Evolutionary conservation across 805 yeast genomes (phyloP).

Genomic region (Hanseniaspora vineae): DNA sequence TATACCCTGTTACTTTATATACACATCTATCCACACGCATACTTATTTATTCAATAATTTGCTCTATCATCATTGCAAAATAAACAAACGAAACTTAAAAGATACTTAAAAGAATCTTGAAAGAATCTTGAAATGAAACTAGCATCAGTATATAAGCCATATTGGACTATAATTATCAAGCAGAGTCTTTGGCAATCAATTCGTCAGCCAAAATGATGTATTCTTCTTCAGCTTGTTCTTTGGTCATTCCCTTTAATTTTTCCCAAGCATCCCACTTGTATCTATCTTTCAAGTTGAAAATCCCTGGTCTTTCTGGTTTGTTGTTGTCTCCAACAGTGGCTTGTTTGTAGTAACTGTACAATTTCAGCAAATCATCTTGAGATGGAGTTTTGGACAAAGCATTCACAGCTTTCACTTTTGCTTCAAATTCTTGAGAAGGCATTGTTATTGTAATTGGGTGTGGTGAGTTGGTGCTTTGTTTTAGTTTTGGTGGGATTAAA

Average conservation of each 20-base stretch:
- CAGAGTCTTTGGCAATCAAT: slow-evolving; percentile 38
- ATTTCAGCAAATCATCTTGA: slow-evolving; percentile 74
- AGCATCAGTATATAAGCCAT: too few species aligned
- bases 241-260: slow-evolving; percentile 68
- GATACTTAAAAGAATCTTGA: too few species aligned
- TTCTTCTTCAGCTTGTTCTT: slow-evolving; percentile 82
- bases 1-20: too few species aligned
- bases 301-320: slow-evolving; percentile 69
- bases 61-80: too few species aligned
- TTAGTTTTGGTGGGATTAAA: too few species aligned
- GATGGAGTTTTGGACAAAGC: slow-evolving; percentile 62
- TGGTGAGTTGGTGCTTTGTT: too few species aligned
- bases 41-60: too few species aligned
- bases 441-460: slow-evolving; percentile 3
- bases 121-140: too few species aligned
- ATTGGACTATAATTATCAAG: not conserved
- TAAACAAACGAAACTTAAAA: too few species aligned
- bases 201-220: slow-evolving; percentile 58
- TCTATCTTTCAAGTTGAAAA: slow-evolving; percentile 87
- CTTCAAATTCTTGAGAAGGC: slow-evolving; percentile 24
- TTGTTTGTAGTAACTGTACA: slow-evolving; percentile 92
- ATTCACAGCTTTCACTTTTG: slow-evolving; percentile 68
- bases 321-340: slow-evolving; percentile 85
- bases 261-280: slow-evolving; percentile 98
- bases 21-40: too few species aligned